Evolutionary conservation across 2,329 filamentous ascomycete species (phyloP), one percentile per base, ranked within the genome.

Genomic region (Claviceps citrina): DNA sequence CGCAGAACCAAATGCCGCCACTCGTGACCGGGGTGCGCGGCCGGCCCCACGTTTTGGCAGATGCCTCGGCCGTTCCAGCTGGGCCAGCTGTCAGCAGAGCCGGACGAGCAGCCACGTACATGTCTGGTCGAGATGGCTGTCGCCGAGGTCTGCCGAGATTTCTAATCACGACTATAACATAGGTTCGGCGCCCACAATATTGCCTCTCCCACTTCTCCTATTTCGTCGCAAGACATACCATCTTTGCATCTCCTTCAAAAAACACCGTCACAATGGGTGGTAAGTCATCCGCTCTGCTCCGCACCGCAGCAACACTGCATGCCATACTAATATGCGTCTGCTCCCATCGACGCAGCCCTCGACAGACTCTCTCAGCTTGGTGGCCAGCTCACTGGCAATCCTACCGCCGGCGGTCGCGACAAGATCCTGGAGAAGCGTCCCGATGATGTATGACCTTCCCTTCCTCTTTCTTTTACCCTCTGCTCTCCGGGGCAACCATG

Each of bases 341-440:
- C 12, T 26, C 12, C 16, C 18, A n/a, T n/a, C n/a, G n/a, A n/a
- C n/a, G n/a, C 51, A 76, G 72, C 71, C 51, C 57, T 71, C 53
- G 71, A 76, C 47, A 63, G 72, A 61, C 61, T 76, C 44, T 63
- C 67, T 39, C 72, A 77, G 53, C 68, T 80, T 51, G 74, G 73
- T 46, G 67, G 66, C 65, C 76, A 80, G 66, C 61, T 80, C 53
- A 69, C 73, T 46, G 68, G 67, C 61, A 75, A 78, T 64, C 63
- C 75, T 48, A 63, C 65, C 46, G 61, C 65, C 37, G 62, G 64
- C 45, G 63, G 63, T 46, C 65, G 66, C 49, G 70, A 71, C 44
- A 72, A 66, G 59, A 61, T 82, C 35, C 66, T 81, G 32, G 63
- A 78, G 59, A 81, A 81, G 66, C 69, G 67, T 56, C 66, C 77